A percentile compares a stretch with the other conserved stretches of the same genome.
Evolutionary conservation across 441 rosid genomes (phyloP).

Genomic region (Francoa sonchifolia): DNA sequence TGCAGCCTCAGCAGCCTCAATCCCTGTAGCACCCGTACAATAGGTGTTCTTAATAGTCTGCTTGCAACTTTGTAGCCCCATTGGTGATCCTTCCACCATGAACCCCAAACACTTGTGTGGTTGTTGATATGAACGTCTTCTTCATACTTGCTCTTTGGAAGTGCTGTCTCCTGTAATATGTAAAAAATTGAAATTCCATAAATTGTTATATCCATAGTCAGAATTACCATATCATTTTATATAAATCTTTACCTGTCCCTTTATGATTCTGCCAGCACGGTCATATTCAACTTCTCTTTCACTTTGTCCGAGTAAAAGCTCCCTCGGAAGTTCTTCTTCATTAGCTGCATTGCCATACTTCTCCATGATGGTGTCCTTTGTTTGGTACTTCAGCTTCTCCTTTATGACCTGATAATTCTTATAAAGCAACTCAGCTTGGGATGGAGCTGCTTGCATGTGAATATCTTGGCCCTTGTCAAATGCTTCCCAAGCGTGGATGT

Average conservation of each 20-base stretch:
- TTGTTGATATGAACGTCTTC: constrained; percentile 44
- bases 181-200: no score
- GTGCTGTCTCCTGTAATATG: constrained; percentile 34
- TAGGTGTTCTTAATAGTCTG: constrained; percentile 51
- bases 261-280: constrained; percentile 44
- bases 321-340: constrained; percentile 56
- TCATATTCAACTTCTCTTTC: constrained; percentile 72
- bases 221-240: no score
- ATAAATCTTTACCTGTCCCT: constrained; percentile 36
- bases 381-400: constrained; percentile 52
- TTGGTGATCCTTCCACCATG: constrained; percentile 59
- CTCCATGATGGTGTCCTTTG: constrained; percentile 60
- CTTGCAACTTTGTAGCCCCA: constrained; percentile 60
- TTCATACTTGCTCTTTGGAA: constrained; percentile 56
- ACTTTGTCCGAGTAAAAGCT: constrained; percentile 63
- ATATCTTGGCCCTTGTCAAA: constrained; percentile 89
- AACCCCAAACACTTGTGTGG: constrained; percentile 56
- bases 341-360: constrained; percentile 80
- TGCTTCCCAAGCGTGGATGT: constrained; percentile 71
- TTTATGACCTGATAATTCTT: constrained; percentile 50
- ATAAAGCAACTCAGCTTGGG: constrained; percentile 68
- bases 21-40: constrained; percentile 55
- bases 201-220: no score
- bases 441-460: constrained; percentile 89
- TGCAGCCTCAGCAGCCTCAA: constrained; percentile 54